Percentiles rank a stretch among this genome's conserved stretches.
These are phyloP conservation scores for Erodium maritimum DNA, from an alignment of 345 rosid genomes.

Conservation along the genomic window DNA sequence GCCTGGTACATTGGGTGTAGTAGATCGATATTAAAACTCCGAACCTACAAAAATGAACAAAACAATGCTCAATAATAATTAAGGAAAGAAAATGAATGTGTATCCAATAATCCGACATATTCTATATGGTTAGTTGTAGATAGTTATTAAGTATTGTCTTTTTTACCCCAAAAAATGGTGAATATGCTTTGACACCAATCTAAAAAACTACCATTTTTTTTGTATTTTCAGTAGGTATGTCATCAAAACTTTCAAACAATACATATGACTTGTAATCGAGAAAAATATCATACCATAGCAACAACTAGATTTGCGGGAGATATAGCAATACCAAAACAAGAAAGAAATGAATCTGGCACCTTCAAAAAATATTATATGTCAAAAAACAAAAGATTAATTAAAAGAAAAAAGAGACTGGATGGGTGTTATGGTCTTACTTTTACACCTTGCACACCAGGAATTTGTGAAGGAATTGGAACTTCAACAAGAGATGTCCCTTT, in stretches of 20 bases:
- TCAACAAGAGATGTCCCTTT: slow-evolving; percentile 42
- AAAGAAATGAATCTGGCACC: slow-evolving; percentile 64
- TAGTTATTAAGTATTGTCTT: no score
- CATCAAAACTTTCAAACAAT: no score
- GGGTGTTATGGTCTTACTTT: slow-evolving; percentile 38
- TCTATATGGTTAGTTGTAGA: no score
- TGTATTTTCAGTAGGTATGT: no score
- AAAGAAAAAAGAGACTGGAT: slow-evolving; percentile 6
- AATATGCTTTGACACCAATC: no score
- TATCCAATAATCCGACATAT: background rate
- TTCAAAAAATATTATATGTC: slow-evolving; percentile 25
- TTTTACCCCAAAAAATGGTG: no score
- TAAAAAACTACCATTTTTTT: no score
- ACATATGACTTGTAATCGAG: background rate
- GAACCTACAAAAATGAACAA: slow-evolving; percentile 44
- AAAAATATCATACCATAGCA: slow-evolving; percentile 55
- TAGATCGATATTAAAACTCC: slow-evolving; percentile 52
- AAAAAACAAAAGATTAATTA: slow-evolving; percentile 7
- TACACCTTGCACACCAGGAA: slow-evolving; percentile 41
- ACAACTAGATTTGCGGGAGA: slow-evolving; percentile 76
- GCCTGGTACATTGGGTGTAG: slow-evolving; percentile 84
- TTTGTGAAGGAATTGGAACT: slow-evolving; percentile 54
- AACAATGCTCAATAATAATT: background rate
- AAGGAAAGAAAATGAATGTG: background rate
- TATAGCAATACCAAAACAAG: slow-evolving; percentile 70